phyloP scores from a whole-genome alignment of 805 yeast species.

The Kuraishia hungarica region DNA sequence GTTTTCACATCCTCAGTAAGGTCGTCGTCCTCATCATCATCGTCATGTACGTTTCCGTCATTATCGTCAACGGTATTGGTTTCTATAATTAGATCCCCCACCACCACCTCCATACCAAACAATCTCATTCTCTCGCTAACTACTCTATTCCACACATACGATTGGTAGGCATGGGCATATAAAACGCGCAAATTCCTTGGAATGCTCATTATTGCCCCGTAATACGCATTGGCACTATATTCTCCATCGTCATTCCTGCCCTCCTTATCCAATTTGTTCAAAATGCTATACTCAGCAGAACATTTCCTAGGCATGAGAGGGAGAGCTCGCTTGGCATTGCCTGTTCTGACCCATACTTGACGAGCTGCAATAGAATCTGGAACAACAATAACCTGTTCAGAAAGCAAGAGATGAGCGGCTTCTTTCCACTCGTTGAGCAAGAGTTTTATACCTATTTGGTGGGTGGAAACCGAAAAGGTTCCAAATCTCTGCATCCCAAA shows the following conservation, averaged over 20 bases:
- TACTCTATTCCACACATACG: constrained; percentile 87
- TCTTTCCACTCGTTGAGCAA: constrained; percentile 68
- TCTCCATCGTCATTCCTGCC: constrained; percentile 35
- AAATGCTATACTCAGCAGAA: constrained; percentile 72
- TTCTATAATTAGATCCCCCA: constrained; percentile 72
- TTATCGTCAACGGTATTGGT: constrained; percentile 22
- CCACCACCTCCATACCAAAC: constrained; percentile 62
- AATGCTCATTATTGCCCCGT: constrained; percentile 76
- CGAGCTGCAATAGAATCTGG: constrained; percentile 84
- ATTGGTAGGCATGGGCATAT: constrained; percentile 97
- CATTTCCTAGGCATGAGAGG: constrained; percentile 81
- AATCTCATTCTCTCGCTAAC: constrained; percentile 68
- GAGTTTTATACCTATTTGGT: constrained; percentile 68
- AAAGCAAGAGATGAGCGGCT: constrained; percentile 70
- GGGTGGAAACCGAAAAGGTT: constrained; percentile 89
- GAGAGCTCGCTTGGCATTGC: constrained; percentile 56
- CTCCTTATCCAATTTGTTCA: constrained; percentile 50
- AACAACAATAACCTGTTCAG: constrained; percentile 77
- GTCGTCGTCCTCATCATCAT: constrained; percentile 36
- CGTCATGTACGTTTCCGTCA: constrained; percentile 5
- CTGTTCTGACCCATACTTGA: constrained; percentile 68
- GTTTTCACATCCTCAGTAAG: constrained; percentile 66
- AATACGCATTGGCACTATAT: constrained; percentile 47
- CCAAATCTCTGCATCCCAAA: constrained; percentile 99
- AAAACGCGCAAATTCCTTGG: constrained; percentile 89